Evolutionary conservation across 2,329 filamentous ascomycete species (phyloP).

Genomic region (Epichloe sibirici): DNA sequence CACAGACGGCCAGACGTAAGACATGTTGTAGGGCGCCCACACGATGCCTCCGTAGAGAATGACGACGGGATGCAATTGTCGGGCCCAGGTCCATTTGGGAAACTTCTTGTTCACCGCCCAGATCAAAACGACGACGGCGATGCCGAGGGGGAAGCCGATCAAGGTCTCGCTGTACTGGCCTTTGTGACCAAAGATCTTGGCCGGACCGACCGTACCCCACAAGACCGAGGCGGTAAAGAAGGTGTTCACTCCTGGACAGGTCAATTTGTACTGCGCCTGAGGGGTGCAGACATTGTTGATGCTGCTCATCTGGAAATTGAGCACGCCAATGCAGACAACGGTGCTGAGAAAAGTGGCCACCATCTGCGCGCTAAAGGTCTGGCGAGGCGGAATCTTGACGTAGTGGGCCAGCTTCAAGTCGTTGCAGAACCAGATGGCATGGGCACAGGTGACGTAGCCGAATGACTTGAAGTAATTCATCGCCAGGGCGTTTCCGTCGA

Average conservation of each 20-base stretch:
- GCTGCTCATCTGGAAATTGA: slow-evolving; percentile 36
- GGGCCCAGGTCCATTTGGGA: slow-evolving; percentile 25
- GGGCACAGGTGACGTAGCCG: slow-evolving; percentile 36
- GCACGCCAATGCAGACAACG: slow-evolving; percentile 36
- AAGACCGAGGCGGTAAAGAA: slow-evolving; percentile 45
- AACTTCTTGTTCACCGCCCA: slow-evolving; percentile 27
- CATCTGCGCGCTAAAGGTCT: slow-evolving; percentile 48
- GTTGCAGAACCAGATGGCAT: slow-evolving; percentile 38
- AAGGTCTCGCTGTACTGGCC: slow-evolving; percentile 36
- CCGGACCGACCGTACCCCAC: slow-evolving; percentile 41
- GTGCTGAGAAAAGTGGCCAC: slow-evolving; percentile 42
- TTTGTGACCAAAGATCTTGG: slow-evolving; percentile 35
- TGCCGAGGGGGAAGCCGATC: slow-evolving; percentile 38
- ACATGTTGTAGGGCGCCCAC: slow-evolving; percentile 38
- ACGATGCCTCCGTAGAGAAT: slow-evolving; percentile 34
- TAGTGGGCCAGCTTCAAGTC: slow-evolving; percentile 40
- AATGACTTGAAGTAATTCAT: slow-evolving; percentile 46
- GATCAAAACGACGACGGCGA: slow-evolving; percentile 31
- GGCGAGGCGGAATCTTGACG: slow-evolving; percentile 48
- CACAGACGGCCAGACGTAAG: slow-evolving; percentile 39
- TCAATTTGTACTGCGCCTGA: slow-evolving; percentile 34
- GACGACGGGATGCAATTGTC: slow-evolving; percentile 36
- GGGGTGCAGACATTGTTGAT: slow-evolving; percentile 37
- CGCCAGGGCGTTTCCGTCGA: slow-evolving; percentile 36
- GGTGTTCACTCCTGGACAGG: slow-evolving; percentile 39